Evolutionary conservation across 768 basidiomycete genomes (phyloP).

Genomic region (Crassisporium funariophilum): DNA sequence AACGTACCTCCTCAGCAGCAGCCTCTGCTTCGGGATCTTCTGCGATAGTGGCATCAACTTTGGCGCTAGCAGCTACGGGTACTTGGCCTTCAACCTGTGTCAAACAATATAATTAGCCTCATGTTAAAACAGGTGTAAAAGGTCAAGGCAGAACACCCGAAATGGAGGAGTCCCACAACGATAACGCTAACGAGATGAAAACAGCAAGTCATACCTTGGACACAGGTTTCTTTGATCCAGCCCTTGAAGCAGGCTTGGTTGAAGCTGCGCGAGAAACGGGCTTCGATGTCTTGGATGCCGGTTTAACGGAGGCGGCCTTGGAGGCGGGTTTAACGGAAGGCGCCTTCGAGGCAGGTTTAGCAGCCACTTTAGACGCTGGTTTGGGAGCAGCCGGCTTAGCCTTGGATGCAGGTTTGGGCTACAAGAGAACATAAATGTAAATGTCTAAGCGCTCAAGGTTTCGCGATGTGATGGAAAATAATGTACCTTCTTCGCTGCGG

Average conservation of each 20-base stretch:
- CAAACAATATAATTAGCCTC: slow-evolving; percentile 20
- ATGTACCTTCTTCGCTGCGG: slow-evolving; percentile 66
- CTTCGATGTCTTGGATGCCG: slow-evolving; percentile 44
- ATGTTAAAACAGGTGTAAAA: slow-evolving; percentile 6
- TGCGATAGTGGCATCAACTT: slow-evolving; percentile 49
- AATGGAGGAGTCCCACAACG: not conserved
- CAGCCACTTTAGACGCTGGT: slow-evolving; percentile 41
- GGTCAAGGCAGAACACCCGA: slow-evolving; percentile 6
- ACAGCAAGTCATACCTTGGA: slow-evolving; percentile 50
- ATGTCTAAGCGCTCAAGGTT: slow-evolving; percentile 14
- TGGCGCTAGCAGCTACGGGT: slow-evolving; percentile 37
- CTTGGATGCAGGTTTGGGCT: slow-evolving; percentile 49
- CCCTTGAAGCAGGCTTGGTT: slow-evolving; percentile 59
- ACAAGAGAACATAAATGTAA: slow-evolving; percentile 7
- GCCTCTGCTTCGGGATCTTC: slow-evolving; percentile 54
- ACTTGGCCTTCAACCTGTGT: slow-evolving; percentile 41
- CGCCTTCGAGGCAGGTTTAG: slow-evolving; percentile 46
- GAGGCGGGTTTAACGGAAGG: slow-evolving; percentile 46
- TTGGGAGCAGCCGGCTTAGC: slow-evolving; percentile 38
- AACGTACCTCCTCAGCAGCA: slow-evolving; percentile 22
- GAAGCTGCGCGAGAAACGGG: slow-evolving; percentile 44
- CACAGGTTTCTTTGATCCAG: slow-evolving; percentile 62
- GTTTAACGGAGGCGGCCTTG: slow-evolving; percentile 40
- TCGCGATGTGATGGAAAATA: slow-evolving; percentile 6
- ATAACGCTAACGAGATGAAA: not conserved